Evolutionary conservation across 2,329 filamentous ascomycete genomes (phyloP), one percentile per base, ranked within the genome.

Genomic region (Fusarium secorum): DNA sequence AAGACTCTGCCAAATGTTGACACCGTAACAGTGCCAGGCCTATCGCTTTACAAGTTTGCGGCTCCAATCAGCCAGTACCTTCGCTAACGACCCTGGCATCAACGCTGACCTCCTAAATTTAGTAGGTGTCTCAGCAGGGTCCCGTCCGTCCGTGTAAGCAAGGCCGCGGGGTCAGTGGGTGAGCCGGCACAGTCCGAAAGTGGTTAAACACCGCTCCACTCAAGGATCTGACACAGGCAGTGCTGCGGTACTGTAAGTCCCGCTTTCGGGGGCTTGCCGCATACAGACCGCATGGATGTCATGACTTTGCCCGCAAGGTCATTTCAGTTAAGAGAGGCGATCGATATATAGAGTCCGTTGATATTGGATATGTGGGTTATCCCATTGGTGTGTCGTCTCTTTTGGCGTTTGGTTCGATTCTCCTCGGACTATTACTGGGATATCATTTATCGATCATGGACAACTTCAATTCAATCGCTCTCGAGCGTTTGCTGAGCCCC

Each of bases 311-410:
- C 1, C 13, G 0, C 8, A 14, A 9, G 5, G 7, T 14, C 26
- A 5, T 10, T 45, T 11, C 26, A 15, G 18, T 15, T 0, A 4
- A 46, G 41, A 3, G 1, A 13, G 0, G 5, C 26, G 13, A 26
- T 45, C 26, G 10, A 46, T 46, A 46, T 46, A 46, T 46, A 46
- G 44, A n/a, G 14, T n/a, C 44, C 1, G 4, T 11, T 30, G 20
- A 17, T 3, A 17, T 30, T 8, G 0, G 9, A n/a, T n/a, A 17
- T 9, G 20, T 30, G 7, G 44, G 3, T 11, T n/a, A 28, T 30
- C 6, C 3, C n/a, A 30, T 46, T 17, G 26, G 26, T 30, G 26
- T 30, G 7, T 3, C 26, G 14, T 30, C 26, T 11, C 2, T 30
- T 11, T 46, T 11, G 10, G 14, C 2, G 14, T 30, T 18, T n/a